Evolutionary conservation across 495 filamentous ascomycete genomes (phyloP), one percentile per base, ranked within the genome.

Genomic region (Trichoderma reesei): DNA sequence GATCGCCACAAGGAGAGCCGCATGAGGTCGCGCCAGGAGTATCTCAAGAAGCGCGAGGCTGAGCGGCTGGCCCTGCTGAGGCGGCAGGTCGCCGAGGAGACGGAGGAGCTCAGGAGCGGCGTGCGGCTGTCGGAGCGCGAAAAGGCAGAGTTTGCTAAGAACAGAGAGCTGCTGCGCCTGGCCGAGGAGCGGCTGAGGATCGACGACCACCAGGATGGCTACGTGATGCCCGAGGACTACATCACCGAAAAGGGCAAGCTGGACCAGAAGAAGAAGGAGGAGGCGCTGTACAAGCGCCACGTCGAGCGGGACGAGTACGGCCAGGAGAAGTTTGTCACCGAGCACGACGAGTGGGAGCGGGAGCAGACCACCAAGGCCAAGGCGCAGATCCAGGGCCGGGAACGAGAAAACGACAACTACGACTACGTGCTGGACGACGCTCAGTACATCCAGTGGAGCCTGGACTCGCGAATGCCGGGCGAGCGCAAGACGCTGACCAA

Each of bases 311-410:
- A 96, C 61, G 90, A 96, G 67, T 83, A 86, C 59, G 92, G 92
- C 34, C 86, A 93, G 68, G 94, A 98, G 73, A 85, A 87, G 67
- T 96, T 90, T 68, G 81, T 97, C 60, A 96, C 94, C 0, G 94
- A 98, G 72, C 90, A 96, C 67, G 90, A 98, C 64, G 91, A 96
- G 72, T 98, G 92, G 92, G 94, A 98, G 74, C 74, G 86, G 56
- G 92, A 97, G 73, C 94, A 98, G 73, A 87, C 88, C 6, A 83
- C 88, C 67, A 95, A 95, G 73, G 94, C 91, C 2, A 91, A 92
- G 68, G 86, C 91, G 5, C 93, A 97, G 72, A 90, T 96, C 65
- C 80, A 85, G 62, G 81, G 85, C 63, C 72, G 75, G 0, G 90
- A 93, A 71, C 82, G 89, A 26, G 84, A 87, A n/a, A 87, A 93